Base-by-base conservation (phyloP, 768 basidiomycete genomes). In the Mycena crocata region DNA sequence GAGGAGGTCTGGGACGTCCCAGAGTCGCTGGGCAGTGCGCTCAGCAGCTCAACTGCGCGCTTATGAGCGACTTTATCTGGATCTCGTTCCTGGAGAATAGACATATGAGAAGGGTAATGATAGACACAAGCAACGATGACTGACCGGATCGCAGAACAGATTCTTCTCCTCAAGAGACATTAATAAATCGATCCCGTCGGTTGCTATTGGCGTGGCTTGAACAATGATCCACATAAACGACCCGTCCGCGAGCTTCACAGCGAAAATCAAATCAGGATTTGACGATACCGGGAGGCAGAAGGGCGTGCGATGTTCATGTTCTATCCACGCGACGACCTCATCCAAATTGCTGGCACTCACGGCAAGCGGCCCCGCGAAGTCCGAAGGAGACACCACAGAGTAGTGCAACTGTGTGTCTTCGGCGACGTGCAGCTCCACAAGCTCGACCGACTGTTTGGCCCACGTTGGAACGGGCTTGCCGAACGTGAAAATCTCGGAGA, bases 241-340 rank as follows among this genome's bases (percentile, higher is more conserved):
- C 10, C 73, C 76, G 32, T 82, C 79, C 3, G 72, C 70, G 2
- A 85, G 74, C 35, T 69, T 73, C 24, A 85, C 58, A 1, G 81
- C 74, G 35, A 85, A 83, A 13, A 85, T 48, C 5, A 83, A 68
- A 66, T 84, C 83, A 0, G 83, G 84, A 1, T 83, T 83, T 1
- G 72, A 71, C 2, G 50, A 64, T 34, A 80, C 78, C 1, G 84
- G 83, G 64, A 84, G 82, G 58, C 83, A 84, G 31, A 84, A 73
- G 1, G 83, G 76, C 4, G 78, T 69, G 32, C 76, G 72, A 2
- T 60, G 71, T 1, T 62, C 48, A 52, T 82, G 80, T 4, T 68
- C 65, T 13, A 84, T 70, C 83, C 83, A 85, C 1, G 70, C 62
- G 0, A 76, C 61, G 2, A 80, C 79, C 54, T 75, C 73, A 40